phyloP scores from a whole-genome alignment of 2,329 filamentous ascomycete species.

The Sarocladiaceae sp. region DNA sequence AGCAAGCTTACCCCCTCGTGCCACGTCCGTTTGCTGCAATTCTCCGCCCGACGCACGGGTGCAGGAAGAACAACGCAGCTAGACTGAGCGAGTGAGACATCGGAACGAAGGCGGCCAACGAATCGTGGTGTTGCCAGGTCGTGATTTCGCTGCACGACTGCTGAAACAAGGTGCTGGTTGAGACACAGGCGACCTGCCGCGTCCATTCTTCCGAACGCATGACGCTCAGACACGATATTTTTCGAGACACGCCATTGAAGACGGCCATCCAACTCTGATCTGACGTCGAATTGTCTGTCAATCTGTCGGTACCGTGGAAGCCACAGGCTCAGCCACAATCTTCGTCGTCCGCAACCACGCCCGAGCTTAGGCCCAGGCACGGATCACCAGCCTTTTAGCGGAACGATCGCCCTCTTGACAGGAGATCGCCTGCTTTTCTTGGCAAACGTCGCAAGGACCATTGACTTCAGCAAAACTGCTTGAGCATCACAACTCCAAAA shows the following conservation, averaged over 20 bases:
- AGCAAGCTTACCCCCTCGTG: no score
- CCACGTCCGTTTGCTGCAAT: background rate
- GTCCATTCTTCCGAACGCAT: background rate
- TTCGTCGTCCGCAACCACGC: background rate
- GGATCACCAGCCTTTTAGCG: background rate
- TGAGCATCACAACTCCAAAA: no score
- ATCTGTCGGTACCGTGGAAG: background rate
- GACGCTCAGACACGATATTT: background rate
- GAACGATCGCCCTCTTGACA: background rate
- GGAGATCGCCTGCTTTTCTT: background rate
- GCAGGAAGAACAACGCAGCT: background rate
- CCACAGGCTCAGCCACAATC: background rate
- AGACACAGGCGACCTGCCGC: background rate
- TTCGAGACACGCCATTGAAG: constrained; percentile 2
- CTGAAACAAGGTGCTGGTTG: background rate
- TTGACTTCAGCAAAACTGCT: constrained; percentile 5
- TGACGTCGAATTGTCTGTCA: background rate
- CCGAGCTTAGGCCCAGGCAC: background rate
- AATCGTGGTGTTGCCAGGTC: background rate
- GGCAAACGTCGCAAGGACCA: background rate
- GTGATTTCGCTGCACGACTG: background rate
- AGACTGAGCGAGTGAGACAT: background rate
- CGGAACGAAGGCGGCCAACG: background rate
- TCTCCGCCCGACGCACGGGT: background rate
- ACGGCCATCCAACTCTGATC: background rate